Evolutionary conservation across 1,284 basidiomycete species (phyloP).

Genomic region (Neonothopanus nambi): DNA sequence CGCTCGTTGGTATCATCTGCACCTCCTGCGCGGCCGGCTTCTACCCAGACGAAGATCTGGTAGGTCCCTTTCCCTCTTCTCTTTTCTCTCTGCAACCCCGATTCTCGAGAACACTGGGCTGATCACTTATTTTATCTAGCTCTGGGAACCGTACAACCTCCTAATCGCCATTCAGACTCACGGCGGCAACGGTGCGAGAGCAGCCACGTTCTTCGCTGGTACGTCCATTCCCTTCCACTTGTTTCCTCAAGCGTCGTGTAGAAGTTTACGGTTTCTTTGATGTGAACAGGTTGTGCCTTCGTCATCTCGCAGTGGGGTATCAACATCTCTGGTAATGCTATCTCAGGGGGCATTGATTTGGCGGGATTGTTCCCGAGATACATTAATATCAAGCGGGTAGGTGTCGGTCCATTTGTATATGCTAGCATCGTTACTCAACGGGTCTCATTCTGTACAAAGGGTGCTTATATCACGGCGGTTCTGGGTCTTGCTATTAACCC

Average conservation of each 20-base stretch:
- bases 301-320: conserved; percentile 4
- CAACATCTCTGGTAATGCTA: not conserved
- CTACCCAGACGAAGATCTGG: conserved; percentile 1
- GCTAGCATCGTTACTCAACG: not conserved
- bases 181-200: not conserved
- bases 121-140: not conserved
- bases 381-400: not conserved
- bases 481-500: conserved; percentile 1
- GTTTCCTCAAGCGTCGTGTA: no score
- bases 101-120: not conserved
- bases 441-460: not conserved
- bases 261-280: no score
- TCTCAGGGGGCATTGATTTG: not conserved
- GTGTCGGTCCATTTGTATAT: no score
- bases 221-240: no score
- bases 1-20: not conserved
- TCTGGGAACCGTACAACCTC: conserved; percentile 4
- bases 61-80: not conserved
- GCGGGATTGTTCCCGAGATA: not conserved
- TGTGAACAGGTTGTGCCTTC: not conserved
- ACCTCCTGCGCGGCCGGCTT: conserved; percentile 1
- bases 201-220: not conserved
- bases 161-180: conserved; percentile 3
- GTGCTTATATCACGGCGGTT: not conserved
- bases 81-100: no score